A percentile compares a stretch with the other conserved stretches of the same genome.
These are phyloP conservation scores for Coemansia sp. DNA, from an alignment of 192 early-diverging fungal genomes.

Conservation along the genomic window DNA sequence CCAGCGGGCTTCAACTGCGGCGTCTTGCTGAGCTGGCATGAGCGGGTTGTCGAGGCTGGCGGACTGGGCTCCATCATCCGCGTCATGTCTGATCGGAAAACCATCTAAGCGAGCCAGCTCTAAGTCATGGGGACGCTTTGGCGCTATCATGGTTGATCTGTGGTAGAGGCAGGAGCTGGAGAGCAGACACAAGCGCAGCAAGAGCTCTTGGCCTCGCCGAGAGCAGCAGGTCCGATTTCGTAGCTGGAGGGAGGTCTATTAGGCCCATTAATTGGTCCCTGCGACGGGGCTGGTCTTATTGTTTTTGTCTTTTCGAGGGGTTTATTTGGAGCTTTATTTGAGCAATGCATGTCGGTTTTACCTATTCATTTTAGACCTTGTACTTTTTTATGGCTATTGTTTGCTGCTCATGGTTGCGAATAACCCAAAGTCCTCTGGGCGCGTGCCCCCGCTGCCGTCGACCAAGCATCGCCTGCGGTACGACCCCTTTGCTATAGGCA, in stretches of 20 bases:
- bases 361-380: neutral
- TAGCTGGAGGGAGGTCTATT: too few species aligned
- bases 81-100: slow-evolving; percentile 86
- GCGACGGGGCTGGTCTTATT: too few species aligned
- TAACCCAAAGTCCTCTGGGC: slow-evolving; percentile 2
- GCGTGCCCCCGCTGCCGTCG: neutral
- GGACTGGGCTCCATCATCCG: slow-evolving; percentile 91
- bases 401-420: neutral
- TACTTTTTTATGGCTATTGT: neutral
- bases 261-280: too few species aligned
- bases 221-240: too few species aligned
- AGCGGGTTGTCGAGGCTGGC: slow-evolving; percentile 90
- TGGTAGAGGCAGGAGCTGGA: too few species aligned
- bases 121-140: neutral
- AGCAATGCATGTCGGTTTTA: too few species aligned
- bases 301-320: too few species aligned
- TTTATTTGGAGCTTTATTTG: too few species aligned
- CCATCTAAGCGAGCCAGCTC: slow-evolving; percentile 49
- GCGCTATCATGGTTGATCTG: neutral
- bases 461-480: neutral
- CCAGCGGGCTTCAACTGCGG: slow-evolving; percentile 86
- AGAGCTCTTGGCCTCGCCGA: too few species aligned
- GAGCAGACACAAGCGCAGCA: too few species aligned
- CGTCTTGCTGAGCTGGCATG: slow-evolving; percentile 90
- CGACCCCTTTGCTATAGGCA: neutral